Evolutionary conservation across 1,139 yeast genomes (phyloP).

Genomic region (Kurtzmaniella quercitrusa): DNA sequence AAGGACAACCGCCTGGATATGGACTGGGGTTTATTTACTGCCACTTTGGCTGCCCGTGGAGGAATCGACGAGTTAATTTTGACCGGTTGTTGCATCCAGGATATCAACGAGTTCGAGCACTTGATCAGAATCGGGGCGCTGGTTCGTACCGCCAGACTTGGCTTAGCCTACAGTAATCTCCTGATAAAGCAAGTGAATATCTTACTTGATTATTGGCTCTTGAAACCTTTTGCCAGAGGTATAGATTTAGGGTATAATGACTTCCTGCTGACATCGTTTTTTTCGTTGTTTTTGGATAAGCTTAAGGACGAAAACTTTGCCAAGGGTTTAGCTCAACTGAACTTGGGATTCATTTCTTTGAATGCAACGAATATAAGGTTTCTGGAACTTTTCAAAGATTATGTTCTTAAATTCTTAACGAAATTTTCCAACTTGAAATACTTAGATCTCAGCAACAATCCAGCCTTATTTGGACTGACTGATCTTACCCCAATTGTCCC

Average conservation of each 20-base stretch:
- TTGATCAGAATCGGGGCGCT: conserved; percentile 54
- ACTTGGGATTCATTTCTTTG: conserved; percentile 59
- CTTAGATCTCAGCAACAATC: conserved; percentile 66
- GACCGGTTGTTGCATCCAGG: conserved; percentile 68
- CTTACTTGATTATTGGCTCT: conserved; percentile 41
- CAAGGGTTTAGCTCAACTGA: conserved; percentile 21
- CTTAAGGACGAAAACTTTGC: conserved; percentile 17
- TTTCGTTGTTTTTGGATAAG: conserved; percentile 23
- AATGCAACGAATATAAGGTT: conserved; percentile 58
- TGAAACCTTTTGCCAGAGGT: conserved; percentile 42
- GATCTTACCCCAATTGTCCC: neutral
- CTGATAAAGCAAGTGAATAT: conserved; percentile 46
- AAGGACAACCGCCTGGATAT: conserved; percentile 59
- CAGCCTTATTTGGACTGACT: conserved; percentile 40
- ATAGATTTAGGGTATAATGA: conserved; percentile 73
- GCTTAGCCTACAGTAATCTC: conserved; percentile 65
- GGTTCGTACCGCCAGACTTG: conserved; percentile 50
- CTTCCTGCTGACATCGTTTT: conserved; percentile 33
- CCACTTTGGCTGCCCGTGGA: conserved; percentile 61
- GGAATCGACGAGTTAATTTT: conserved; percentile 70
- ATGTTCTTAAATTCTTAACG: conserved; percentile 28
- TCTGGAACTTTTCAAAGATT: conserved; percentile 26
- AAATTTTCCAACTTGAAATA: conserved; percentile 53
- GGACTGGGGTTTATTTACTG: conserved; percentile 73
- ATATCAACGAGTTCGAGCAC: conserved; percentile 49